Base-by-base conservation (phyloP, 2,329 filamentous ascomycete genomes). In the Penicillium polonicum region DNA sequence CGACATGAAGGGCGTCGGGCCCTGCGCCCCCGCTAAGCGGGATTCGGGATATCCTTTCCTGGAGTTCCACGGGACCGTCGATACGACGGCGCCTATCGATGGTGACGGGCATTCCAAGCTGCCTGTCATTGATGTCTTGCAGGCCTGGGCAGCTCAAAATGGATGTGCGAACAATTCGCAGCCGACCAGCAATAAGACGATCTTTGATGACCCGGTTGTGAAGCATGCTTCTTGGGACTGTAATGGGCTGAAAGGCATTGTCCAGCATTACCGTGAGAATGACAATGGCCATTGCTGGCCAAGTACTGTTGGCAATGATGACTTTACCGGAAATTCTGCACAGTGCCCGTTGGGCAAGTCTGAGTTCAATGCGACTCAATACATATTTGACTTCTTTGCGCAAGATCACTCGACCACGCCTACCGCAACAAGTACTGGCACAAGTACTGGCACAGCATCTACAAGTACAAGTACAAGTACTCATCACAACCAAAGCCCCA, bases 1-100 rank as follows among this genome's bases (percentile, higher is more conserved):
- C 23, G 45, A 64, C 3, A 49, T 64, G 0, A 49, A 59, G 13
- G 66, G 65, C 39, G 68, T 57, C n/a, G 64, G 58, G 7, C 17
- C 68, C 59, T 55, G 64, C 65, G 35, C 68, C 64, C 25, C 64
- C 49, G 29, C 59, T 54, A 8, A 71, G 75, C 31, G 79, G 76
- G 0, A 58, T 2, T 55, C 59, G 43, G 64, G 64, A 15, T 60
- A 65, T 41, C 64, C 63, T 3, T 65, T 67, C 36, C 35, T 69
- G 10, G 64, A 66, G 23, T 68, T 68, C 45, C 67, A 69, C 25
- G 65, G 67, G 19, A 61, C 58, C 2, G 49, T 36, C 0, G 66
- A 69, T 44, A 60, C 53, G 15, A 66, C 57, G 0, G 61, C 63
- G 2, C 63, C 64, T 13, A 63, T 64, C 25, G 58, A 65, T 39